These are phyloP conservation scores for Fusarium sp. DNA, from an alignment of 2,329 filamentous ascomycete species.

Conservation along the genomic window DNA sequence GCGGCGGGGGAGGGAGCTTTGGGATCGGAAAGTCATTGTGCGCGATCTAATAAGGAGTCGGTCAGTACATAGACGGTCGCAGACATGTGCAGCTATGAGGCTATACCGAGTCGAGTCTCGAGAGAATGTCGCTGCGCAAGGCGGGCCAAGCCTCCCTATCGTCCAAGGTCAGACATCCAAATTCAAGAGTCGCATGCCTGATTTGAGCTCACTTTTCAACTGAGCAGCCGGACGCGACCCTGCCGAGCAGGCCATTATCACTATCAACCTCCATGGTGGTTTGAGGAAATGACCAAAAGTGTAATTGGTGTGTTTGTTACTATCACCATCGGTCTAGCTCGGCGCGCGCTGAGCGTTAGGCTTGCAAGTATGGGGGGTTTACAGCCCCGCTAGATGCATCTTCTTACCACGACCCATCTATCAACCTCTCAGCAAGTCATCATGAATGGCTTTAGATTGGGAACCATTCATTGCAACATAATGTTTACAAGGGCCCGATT, in stretches of 20 bases:
- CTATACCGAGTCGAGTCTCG: slow-evolving; percentile 69
- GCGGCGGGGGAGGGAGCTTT: slow-evolving; percentile 58
- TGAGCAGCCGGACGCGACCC: slow-evolving; percentile 58
- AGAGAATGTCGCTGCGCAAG: slow-evolving; percentile 69
- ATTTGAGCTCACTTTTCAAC: slow-evolving; percentile 62
- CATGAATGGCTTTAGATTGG: not conserved
- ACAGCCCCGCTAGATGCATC: slow-evolving; percentile 43
- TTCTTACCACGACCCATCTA: not conserved
- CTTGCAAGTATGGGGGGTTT: slow-evolving; percentile 44
- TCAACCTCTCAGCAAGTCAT: not conserved
- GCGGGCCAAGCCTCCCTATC: slow-evolving; percentile 72
- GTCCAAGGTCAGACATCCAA: slow-evolving; percentile 33
- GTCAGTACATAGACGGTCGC: not conserved
- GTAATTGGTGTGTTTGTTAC: not conserved
- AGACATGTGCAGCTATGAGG: not conserved
- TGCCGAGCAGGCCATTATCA: slow-evolving; percentile 59
- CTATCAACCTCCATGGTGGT: slow-evolving; percentile 62
- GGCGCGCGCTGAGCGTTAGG: slow-evolving; percentile 38
- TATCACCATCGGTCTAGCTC: not conserved
- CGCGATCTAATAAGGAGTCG: slow-evolving; percentile 30
- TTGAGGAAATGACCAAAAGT: not conserved
- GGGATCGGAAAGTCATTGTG: slow-evolving; percentile 76
- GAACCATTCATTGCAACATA: not conserved
- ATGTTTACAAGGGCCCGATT: not conserved
- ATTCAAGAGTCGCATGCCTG: slow-evolving; percentile 15